phyloP scores from a whole-genome alignment of 179 eudicot species.

The Silene noctiflora region DNA sequence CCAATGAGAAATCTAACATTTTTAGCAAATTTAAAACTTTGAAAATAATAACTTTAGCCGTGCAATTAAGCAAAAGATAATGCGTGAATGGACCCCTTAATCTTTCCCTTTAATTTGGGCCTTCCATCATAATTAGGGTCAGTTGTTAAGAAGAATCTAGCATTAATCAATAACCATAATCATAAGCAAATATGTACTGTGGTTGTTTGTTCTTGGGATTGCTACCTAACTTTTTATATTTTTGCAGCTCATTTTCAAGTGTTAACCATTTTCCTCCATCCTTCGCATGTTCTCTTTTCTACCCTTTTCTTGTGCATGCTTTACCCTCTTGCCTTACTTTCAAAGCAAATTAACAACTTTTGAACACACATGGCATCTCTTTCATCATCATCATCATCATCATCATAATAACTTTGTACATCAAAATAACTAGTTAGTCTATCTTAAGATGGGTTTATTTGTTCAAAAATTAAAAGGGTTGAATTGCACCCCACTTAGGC shows the following conservation, averaged over 20 bases:
- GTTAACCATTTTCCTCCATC: constrained; percentile 20
- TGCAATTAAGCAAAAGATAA: constrained; percentile 21
- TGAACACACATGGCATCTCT: constrained; percentile 28
- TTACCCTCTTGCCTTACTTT: constrained; percentile 26
- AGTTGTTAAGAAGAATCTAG: constrained; percentile 23
- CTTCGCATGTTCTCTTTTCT: constrained; percentile 19
- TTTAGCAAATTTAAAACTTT: too few species aligned
- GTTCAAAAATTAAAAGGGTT: too few species aligned
- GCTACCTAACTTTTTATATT: constrained; percentile 23
- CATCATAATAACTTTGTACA: constrained; percentile 15
- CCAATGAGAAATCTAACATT: too few species aligned
- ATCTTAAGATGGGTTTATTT: too few species aligned
- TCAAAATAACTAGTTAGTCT: background rate
- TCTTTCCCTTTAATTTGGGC: constrained; percentile 10
- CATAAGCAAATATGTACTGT: constrained; percentile 28
- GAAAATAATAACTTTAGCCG: constrained; percentile 13
- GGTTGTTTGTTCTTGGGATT: constrained; percentile 29
- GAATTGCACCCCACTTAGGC: too few species aligned
- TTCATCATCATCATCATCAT: constrained; percentile 37
- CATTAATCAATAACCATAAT: constrained; percentile 30
- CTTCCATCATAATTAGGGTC: constrained; percentile 30
- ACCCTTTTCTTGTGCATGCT: constrained; percentile 19
- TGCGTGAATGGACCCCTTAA: constrained; percentile 27
- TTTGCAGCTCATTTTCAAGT: background rate
- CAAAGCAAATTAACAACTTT: constrained; percentile 24